These are phyloP conservation scores for Phylloboletellus chloephorus DNA, from an alignment of 1,284 basidiomycete species.

Conservation along the genomic window DNA sequence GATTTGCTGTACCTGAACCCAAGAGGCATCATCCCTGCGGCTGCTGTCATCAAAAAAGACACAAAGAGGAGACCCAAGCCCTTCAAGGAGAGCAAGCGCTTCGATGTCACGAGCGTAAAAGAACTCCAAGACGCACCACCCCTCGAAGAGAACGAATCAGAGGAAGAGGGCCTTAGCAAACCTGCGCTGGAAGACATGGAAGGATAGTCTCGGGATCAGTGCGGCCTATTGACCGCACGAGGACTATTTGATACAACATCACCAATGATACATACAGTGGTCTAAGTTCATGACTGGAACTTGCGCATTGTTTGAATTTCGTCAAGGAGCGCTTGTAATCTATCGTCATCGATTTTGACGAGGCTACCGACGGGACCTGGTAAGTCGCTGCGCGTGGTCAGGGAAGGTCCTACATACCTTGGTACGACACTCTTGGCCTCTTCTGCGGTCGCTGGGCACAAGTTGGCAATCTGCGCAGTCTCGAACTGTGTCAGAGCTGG, in stretches of 20 bases:
- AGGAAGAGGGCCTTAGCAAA: constrained; percentile 49
- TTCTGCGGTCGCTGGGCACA: constrained; percentile 83
- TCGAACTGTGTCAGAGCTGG: constrained; percentile 83
- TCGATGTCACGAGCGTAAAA: constrained; percentile 56
- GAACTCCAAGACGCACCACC: constrained; percentile 37
- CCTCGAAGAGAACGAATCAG: constrained; percentile 49
- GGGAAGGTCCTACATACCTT: constrained; percentile 49
- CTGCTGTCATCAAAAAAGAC: constrained; percentile 59
- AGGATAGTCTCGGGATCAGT: constrained; percentile 30
- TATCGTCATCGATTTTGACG: constrained; percentile 82
- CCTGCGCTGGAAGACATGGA: constrained; percentile 65
- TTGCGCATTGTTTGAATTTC: constrained; percentile 87
- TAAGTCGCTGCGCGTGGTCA: constrained; percentile 2
- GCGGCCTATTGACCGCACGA: too few species aligned
- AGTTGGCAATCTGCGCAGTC: constrained; percentile 86
- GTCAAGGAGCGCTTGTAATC: constrained; percentile 73
- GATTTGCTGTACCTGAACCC: constrained; percentile 69
- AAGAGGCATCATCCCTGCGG: constrained; percentile 63
- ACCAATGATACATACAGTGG: not conserved
- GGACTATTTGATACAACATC: constrained; percentile 14
- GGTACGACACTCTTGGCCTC: constrained; percentile 90
- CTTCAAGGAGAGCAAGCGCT: constrained; percentile 61
- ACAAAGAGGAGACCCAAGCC: constrained; percentile 50
- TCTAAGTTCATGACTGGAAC: constrained; percentile 60
- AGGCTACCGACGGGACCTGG: constrained; percentile 51